Base-by-base conservation (phyloP, 2,329 filamentous ascomycete genomes). In the Colletotrichum phormii region DNA sequence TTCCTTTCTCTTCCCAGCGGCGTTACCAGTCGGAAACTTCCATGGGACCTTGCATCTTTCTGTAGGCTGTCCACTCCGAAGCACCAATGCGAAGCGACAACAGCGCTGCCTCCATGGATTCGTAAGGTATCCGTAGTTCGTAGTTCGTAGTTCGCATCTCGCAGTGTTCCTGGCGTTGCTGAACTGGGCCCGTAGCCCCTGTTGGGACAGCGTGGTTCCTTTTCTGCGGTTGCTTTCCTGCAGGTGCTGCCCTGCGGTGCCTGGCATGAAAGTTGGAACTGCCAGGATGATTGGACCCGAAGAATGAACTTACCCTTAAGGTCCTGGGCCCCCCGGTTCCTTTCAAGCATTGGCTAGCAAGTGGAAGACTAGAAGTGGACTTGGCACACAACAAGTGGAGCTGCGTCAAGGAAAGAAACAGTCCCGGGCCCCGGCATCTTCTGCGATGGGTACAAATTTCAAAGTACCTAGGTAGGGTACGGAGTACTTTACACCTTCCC, bases 31-130 rank as follows among this genome's bases (percentile, higher is more conserved):
- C 42, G 42, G 42, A 49, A 49, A 49, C 42, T 22, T 49, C 18
- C 42, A 49, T 49, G 31, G 55, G 35, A 1, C 58, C 35, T 24
- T 46, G 22, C 35, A 7, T 22, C n/a, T 22, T 12, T 15, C 9
- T 24, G 18, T 55, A 11, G 29, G 18, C 31, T 58, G 11, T 22
- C 49, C 58, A 33, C 12, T 33, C 7, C 29, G 42, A 60, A 54
- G 22, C 54, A 35, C 63, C 67, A 60, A 70, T 70, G 42, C 62
- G 26, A 42, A 46, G 64, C 42, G 54, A 59, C n/a, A 46, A 59
- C 26, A 46, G 54, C 49, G 53, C 60, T 29, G 57, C 46, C 18
- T n/a, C 42, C 18, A 31, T 51, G 61, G 29, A 22, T 64, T 59
- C 37, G 22, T 64, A 37, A 29, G 26, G 26, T 29, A 29, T 29